Percentiles rank a stretch among this genome's conserved stretches.
Evolutionary conservation across 345 rosid species (phyloP).

Genomic region (Citrus medica): DNA sequence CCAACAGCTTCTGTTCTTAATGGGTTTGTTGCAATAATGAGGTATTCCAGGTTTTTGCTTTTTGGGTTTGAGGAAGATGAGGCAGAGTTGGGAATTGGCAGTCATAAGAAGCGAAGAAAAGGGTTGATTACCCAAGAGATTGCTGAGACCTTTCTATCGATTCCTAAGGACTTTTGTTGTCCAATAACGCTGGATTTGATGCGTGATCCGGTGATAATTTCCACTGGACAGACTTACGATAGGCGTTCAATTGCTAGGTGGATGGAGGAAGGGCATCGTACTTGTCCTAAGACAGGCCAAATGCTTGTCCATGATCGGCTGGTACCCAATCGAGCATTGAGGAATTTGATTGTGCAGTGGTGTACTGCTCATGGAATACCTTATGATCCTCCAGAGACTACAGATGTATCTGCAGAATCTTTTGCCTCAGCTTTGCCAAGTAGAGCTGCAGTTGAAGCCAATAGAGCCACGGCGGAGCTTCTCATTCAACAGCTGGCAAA

Average conservation of each 20-base stretch:
- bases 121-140: conserved; percentile 72
- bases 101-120: conserved; percentile 51
- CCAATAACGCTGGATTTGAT: conserved; percentile 87
- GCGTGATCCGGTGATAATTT: conserved; percentile 85
- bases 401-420: conserved; percentile 47
- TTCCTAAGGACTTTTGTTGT: conserved; percentile 85
- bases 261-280: conserved; percentile 88
- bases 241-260: conserved; percentile 82
- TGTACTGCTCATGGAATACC: conserved; percentile 70
- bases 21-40: conserved; percentile 73
- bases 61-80: conserved; percentile 73
- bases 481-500: conserved; percentile 63
- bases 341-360: conserved; percentile 85
- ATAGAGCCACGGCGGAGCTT: conserved; percentile 65
- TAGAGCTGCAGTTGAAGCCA: conserved; percentile 76
- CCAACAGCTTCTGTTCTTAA: conserved; percentile 77
- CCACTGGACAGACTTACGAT: conserved; percentile 91
- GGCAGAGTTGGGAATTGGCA: conserved; percentile 34
- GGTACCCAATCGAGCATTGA: conserved; percentile 80
- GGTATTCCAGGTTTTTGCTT: conserved; percentile 77
- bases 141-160: conserved; percentile 55
- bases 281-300: conserved; percentile 89
- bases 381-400: conserved; percentile 47
- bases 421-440: conserved; percentile 60
- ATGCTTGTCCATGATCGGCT: conserved; percentile 59